Evolutionary conservation across 2,329 filamentous ascomycete genomes (phyloP).

Genomic region (Lojkania enalia): DNA sequence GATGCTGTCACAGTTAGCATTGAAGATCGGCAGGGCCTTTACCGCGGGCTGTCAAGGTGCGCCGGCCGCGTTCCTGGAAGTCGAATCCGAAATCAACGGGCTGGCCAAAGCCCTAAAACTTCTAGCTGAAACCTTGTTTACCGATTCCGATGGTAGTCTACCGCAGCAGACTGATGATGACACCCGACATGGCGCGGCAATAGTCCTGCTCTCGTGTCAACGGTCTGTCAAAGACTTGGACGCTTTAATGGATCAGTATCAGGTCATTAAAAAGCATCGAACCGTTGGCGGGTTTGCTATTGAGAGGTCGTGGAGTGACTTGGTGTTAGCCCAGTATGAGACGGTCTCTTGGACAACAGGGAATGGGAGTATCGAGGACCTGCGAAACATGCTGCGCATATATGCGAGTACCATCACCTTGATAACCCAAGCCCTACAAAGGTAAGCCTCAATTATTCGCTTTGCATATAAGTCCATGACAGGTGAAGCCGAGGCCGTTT

Average conservation of each 20-base stretch:
- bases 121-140: slow-evolving; percentile 50
- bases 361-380: slow-evolving; percentile 45
- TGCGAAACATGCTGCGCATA: slow-evolving; percentile 48
- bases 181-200: slow-evolving; percentile 43
- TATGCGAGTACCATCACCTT: slow-evolving; percentile 47
- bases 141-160: slow-evolving; percentile 39
- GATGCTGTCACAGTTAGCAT: slow-evolving; percentile 52
- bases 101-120: slow-evolving; percentile 50
- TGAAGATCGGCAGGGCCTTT: slow-evolving; percentile 51
- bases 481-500: no score
- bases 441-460: slow-evolving; percentile 26
- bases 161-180: slow-evolving; percentile 40
- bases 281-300: slow-evolving; percentile 47
- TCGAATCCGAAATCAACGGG: slow-evolving; percentile 48
- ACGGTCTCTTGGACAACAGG: slow-evolving; percentile 52
- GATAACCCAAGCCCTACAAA: slow-evolving; percentile 49
- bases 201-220: slow-evolving; percentile 46
- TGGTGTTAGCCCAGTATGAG: slow-evolving; percentile 48
- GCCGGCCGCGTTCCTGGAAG: slow-evolving; percentile 47
- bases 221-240: slow-evolving; percentile 49
- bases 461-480: not conserved
- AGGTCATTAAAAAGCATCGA: slow-evolving; percentile 48
- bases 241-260: slow-evolving; percentile 50
- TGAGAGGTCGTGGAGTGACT: slow-evolving; percentile 50
- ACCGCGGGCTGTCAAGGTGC: slow-evolving; percentile 45